These are phyloP conservation scores for Linanthus parryae DNA, from an alignment of 148 eudicot genomes.

Conservation along the genomic window DNA sequence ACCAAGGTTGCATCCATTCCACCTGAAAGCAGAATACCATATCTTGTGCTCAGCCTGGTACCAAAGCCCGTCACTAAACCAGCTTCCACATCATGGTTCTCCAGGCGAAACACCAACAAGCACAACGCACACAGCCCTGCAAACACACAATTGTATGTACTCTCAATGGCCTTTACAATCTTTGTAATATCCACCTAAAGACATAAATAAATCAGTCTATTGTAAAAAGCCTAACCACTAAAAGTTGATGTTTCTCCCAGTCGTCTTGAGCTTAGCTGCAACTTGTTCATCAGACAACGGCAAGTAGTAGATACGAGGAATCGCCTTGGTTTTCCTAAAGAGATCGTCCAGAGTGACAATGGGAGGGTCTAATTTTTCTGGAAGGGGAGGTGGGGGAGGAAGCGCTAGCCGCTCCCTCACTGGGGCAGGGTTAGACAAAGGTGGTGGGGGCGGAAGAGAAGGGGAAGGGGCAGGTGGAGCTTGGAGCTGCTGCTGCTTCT, in stretches of 20 bases:
- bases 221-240: constrained; percentile 34
- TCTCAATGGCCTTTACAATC: constrained; percentile 20
- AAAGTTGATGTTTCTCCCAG: constrained; percentile 39
- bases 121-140: constrained; percentile 56
- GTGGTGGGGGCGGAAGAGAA: constrained; percentile 78
- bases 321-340: constrained; percentile 81
- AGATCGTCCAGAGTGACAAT: constrained; percentile 89
- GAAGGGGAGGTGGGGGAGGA: constrained; percentile 50
- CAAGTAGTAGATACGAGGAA: constrained; percentile 85
- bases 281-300: constrained; percentile 86
- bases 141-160: constrained; percentile 42
- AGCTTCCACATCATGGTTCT: no score
- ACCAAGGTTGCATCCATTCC: no score
- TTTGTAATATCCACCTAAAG: no score
- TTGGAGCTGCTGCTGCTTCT: constrained; percentile 44
- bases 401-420: constrained; percentile 51
- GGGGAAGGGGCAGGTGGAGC: constrained; percentile 44
- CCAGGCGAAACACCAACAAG: no score
- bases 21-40: no score
- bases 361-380: constrained; percentile 67
- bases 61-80: no score
- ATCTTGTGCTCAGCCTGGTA: no score
- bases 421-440: constrained; percentile 47
- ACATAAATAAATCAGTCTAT: no score
- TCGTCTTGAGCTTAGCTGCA: constrained; percentile 39